Conservation (phyloP, 257 asterid genomes). For the Mentha longifolia region DNA sequence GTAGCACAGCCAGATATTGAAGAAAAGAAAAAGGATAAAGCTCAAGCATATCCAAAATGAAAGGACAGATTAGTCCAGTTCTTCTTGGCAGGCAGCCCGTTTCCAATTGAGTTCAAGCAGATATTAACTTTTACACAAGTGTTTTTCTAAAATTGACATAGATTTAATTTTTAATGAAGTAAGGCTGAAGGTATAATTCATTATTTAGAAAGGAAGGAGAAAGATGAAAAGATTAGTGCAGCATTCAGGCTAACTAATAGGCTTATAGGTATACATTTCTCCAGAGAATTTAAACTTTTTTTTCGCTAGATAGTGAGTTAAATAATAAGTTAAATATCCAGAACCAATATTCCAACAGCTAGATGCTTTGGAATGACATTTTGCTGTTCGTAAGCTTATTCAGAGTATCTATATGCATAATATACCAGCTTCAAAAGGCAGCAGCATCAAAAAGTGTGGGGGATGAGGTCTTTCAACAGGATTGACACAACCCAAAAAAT, state of each 20-base stretch:
- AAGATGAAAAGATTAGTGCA: neutral
- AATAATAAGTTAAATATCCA: too few relatives aligned
- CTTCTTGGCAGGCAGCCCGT: neutral
- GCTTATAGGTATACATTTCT: neutral
- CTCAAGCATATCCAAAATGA: neutral
- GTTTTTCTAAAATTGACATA: too few relatives aligned
- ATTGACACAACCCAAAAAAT: too few relatives aligned
- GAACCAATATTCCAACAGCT: too few relatives aligned
- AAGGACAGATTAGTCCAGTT: neutral
- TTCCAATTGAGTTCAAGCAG: neutral
- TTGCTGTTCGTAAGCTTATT: neutral
- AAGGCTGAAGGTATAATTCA: too few relatives aligned
- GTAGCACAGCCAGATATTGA: neutral
- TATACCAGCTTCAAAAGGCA: too few relatives aligned
- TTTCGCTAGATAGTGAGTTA: neutral
- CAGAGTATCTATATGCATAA: too few relatives aligned
- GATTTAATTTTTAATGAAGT: too few relatives aligned
- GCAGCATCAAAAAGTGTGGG: too few relatives aligned
- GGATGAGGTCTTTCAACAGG: too few relatives aligned
- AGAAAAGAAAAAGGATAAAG: neutral
- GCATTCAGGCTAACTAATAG: neutral
- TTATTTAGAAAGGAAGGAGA: neutral
- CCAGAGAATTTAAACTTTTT: neutral
- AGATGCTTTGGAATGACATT: neutral
- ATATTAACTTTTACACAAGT: neutral